Base-by-base conservation (phyloP, 352 stramenopile genomes). In the Globisporangium paroecandrum region DNA sequence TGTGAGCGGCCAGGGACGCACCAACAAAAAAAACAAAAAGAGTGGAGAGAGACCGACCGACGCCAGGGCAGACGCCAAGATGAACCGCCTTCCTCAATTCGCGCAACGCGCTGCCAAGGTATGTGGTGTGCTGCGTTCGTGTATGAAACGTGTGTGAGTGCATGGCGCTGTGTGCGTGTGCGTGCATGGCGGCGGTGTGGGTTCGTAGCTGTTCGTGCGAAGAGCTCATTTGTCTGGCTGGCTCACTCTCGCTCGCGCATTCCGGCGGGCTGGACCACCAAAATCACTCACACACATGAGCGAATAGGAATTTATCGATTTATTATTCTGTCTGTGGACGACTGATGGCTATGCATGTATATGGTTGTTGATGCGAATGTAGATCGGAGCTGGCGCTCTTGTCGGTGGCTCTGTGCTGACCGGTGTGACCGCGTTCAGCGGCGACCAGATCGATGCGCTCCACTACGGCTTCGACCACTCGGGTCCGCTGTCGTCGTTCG, bases 401-500 rank as follows among this genome's bases (percentile, higher is more conserved):
- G 62, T 95, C 58, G 83, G 83, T 43, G 87, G 82, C 62, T 93
- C 82, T 46, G 85, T 95, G 51, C 69, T 95, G 46, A 93, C 85
- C 10, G 86, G 87, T 64, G 85, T 92, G 65, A 89, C 87, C n/a
- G 77, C 81, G 54, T 87, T 88, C 72, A 95, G 88, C 65, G 88
- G 90, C 57, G 87, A 96, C 71, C 80, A 93, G 78, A 95, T 98
- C 70, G 75, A 93, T 55, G 83, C 89, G 32, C 78, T 91, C 43
- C 70, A 91, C 69, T 97, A 97, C 70, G 91, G 91, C 32, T 98
- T 96, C 64, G 82, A 95, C 75, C 89, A 97, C 77, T 61, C 93
- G 58, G 83, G 88, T 24, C 83, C 87, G 58, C 71, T 97, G 43
- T 87, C 85, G 49, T 95, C 90, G 59, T 97, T 97, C 69, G 91